These are phyloP conservation scores for Cystobasidium slooffiae DNA, from an alignment of 1,284 basidiomycete species.

Conservation along the genomic window DNA sequence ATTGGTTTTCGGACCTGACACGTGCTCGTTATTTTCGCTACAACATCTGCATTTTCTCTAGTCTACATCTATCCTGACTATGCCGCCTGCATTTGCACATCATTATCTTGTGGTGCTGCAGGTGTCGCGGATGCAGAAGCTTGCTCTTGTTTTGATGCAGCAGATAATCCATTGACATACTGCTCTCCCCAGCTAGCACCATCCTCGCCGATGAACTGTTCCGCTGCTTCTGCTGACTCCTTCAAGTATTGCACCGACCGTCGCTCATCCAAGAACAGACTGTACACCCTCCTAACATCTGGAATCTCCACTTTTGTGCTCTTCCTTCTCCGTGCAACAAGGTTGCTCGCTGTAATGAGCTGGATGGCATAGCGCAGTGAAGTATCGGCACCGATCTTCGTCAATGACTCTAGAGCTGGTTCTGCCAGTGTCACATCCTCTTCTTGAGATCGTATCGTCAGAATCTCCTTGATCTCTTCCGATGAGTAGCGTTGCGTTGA, in stretches of 20 bases:
- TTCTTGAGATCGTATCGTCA: slow-evolving; percentile 90
- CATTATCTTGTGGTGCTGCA: slow-evolving; percentile 5
- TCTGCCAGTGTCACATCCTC: slow-evolving; percentile 87
- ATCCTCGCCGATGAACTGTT: slow-evolving; percentile 36
- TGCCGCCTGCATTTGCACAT: slow-evolving; percentile 26
- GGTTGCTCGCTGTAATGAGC: slow-evolving; percentile 58
- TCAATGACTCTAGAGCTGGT: slow-evolving; percentile 82
- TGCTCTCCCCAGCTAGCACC: slow-evolving; percentile 29
- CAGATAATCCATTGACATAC: slow-evolving; percentile 16
- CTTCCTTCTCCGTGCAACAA: slow-evolving; percentile 59
- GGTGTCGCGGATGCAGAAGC: neutral
- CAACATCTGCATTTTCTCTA: slow-evolving; percentile 5
- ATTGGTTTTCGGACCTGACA: no score
- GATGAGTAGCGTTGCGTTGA: slow-evolving; percentile 85
- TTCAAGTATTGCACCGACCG: slow-evolving; percentile 87
- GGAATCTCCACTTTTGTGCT: slow-evolving; percentile 58
- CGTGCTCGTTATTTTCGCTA: neutral
- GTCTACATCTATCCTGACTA: neutral
- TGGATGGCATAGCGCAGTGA: slow-evolving; percentile 59
- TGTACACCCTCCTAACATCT: slow-evolving; percentile 59
- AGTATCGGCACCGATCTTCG: slow-evolving; percentile 61
- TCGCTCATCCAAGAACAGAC: slow-evolving; percentile 87
- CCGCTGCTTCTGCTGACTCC: slow-evolving; percentile 59
- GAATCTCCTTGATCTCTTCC: slow-evolving; percentile 86
- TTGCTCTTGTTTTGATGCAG: slow-evolving; percentile 1